These are phyloP conservation scores for Pachyrhizus erosus DNA, from an alignment of 306 rosid species.

Conservation along the genomic window DNA sequence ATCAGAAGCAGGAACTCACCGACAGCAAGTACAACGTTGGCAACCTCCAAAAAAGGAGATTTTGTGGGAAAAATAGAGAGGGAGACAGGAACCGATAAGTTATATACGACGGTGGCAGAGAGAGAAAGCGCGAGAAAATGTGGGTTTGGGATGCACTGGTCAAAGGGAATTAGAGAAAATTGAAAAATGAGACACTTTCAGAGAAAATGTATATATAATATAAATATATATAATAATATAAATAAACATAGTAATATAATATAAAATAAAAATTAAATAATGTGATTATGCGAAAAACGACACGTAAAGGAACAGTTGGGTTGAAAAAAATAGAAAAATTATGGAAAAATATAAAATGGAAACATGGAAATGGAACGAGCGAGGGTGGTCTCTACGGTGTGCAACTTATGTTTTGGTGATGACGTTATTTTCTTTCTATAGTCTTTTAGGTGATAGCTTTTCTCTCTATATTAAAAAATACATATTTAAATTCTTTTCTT, in stretches of 20 bases:
- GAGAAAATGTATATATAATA: not conserved
- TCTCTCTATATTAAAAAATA: too few species aligned
- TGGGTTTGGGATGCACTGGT: not conserved
- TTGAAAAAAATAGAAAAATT: not conserved
- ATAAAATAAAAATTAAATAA: not conserved
- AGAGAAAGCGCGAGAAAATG: not conserved
- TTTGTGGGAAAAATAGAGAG: not conserved
- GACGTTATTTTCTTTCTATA: too few species aligned
- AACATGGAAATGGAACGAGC: too few species aligned
- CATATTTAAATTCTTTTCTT: too few species aligned
- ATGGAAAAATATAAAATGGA: not conserved
- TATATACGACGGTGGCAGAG: not conserved
- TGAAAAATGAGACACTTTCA: not conserved
- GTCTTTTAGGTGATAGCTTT: too few species aligned
- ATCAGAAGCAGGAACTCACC: constrained; percentile 33
- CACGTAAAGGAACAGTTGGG: not conserved
- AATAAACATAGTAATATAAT: too few species aligned
- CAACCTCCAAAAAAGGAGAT: constrained; percentile 12
- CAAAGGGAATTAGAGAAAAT: constrained; percentile 5
- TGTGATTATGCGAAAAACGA: not conserved
- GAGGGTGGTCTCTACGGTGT: too few species aligned
- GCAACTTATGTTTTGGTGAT: too few species aligned
- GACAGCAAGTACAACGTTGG: constrained; percentile 9
- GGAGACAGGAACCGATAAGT: not conserved
- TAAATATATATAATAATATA: too few species aligned